These are phyloP conservation scores for Trichophyton verrucosum DNA, from an alignment of 2,329 filamentous ascomycete genomes.

Conservation along the genomic window DNA sequence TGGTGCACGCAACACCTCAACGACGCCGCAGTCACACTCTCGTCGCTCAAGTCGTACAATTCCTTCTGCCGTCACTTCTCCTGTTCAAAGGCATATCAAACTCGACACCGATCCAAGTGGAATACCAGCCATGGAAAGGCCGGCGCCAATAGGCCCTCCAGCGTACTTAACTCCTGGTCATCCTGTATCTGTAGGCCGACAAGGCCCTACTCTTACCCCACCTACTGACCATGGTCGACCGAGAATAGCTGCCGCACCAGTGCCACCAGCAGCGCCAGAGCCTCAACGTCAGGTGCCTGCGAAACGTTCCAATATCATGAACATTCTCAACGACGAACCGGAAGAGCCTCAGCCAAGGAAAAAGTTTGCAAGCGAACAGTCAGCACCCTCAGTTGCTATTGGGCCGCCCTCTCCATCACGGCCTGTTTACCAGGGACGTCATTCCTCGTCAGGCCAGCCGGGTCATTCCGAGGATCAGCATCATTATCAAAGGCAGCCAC, in stretches of 20 bases:
- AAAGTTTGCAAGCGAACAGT: slow-evolving; percentile 31
- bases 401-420: slow-evolving; percentile 17
- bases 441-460: slow-evolving; percentile 17
- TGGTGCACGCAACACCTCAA: slow-evolving; percentile 2
- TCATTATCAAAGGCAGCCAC: slow-evolving; percentile 13
- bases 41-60: slow-evolving; percentile 12
- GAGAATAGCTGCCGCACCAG: slow-evolving; percentile 23
- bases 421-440: slow-evolving; percentile 16
- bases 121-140: slow-evolving; percentile 2
- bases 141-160: slow-evolving; percentile 3
- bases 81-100: slow-evolving; percentile 10
- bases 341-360: slow-evolving; percentile 36
- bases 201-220: slow-evolving; percentile 2
- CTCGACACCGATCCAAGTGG: slow-evolving; percentile 6
- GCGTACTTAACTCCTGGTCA: slow-evolving; percentile 4
- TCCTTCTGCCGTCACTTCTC: slow-evolving; percentile 10
- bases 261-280: slow-evolving; percentile 19
- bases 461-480: slow-evolving; percentile 6
- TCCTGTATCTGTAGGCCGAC: slow-evolving; percentile 6
- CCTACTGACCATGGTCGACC: slow-evolving; percentile 21
- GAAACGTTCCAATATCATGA: slow-evolving; percentile 40
- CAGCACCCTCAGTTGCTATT: slow-evolving; percentile 17
- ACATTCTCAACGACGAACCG: slow-evolving; percentile 37
- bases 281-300: slow-evolving; percentile 32
- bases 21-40: slow-evolving; percentile 10